These are phyloP conservation scores for Pseudopithomyces maydicus DNA, from an alignment of 2,329 filamentous ascomycete species.

Conservation along the genomic window DNA sequence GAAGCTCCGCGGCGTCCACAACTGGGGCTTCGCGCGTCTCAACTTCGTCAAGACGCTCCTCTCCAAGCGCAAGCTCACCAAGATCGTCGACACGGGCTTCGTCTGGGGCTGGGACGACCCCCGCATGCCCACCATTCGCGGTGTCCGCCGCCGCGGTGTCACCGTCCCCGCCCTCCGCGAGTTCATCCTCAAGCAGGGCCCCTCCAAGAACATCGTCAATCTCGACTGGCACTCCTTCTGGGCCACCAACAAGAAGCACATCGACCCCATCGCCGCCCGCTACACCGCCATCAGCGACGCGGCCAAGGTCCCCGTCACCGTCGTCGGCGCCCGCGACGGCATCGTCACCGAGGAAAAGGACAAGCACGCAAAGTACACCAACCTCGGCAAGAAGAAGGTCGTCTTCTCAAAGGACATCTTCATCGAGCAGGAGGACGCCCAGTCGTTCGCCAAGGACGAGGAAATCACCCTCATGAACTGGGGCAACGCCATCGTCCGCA, in stretches of 20 bases:
- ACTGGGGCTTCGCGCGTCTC: slow-evolving; percentile 85
- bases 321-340: slow-evolving; percentile 65
- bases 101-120: slow-evolving; percentile 89
- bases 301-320: slow-evolving; percentile 70
- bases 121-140: slow-evolving; percentile 82
- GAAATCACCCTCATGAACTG: slow-evolving; percentile 97
- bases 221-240: slow-evolving; percentile 77
- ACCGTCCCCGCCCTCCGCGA: slow-evolving; percentile 79
- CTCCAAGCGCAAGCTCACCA: slow-evolving; percentile 85
- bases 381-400: slow-evolving; percentile 84
- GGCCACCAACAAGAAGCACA: slow-evolving; percentile 60
- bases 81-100: slow-evolving; percentile 75
- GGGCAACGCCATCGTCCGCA: slow-evolving; percentile 84
- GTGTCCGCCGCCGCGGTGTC: slow-evolving; percentile 78
- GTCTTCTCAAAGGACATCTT: slow-evolving; percentile 75
- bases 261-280: slow-evolving; percentile 54
- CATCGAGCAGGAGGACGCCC: slow-evolving; percentile 85
- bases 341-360: slow-evolving; percentile 74
- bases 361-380: slow-evolving; percentile 87
- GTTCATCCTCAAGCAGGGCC: slow-evolving; percentile 84
- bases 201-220: slow-evolving; percentile 80
- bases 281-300: slow-evolving; percentile 67
- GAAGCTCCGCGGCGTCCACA: slow-evolving; percentile 74
- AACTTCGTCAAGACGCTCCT: slow-evolving; percentile 84
- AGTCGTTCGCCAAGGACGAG: slow-evolving; percentile 79